Evolutionary conservation across 768 basidiomycete genomes (phyloP), one percentile per base, ranked within the genome.

Genomic region (Fibroporia radiculosa): DNA sequence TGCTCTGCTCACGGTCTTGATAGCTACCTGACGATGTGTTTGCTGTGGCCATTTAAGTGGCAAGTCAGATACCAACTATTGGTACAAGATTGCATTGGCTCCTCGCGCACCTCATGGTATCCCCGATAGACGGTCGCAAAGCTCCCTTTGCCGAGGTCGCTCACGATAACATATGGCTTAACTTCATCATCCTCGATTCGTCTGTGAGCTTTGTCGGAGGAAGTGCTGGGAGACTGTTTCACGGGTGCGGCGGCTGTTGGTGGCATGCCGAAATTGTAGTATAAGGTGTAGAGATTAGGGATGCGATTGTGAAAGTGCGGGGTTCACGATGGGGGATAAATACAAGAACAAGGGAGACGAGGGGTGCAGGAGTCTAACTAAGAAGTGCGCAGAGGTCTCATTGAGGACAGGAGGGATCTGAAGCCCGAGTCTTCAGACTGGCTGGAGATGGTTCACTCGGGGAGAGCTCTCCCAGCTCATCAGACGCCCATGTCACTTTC

Each of bases 101-200:
- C n/a, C 20, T 25, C 66, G n/a, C 83, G 47, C 53, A 89, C 93
- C 66, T 84, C 81, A 62, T 93, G 84, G 67, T 90, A 91, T 40
- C 91, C 93, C 55, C 90, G 89, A 64, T 90, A 93, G 31, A 99
- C 95, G 0, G 86, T 95, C 13, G 95, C 95, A 64, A 98, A 98
- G 62, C 87, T 92, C 14, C 95, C 95, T 62, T 86, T 88, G 27
- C 88, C 88, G 44, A 92, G 80, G 56, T 86, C 78, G 45, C 68
- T 70, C 6, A 78, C 78, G 49, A 91, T 79, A 51, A 91, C 73
- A 56, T 90, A 91, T 22, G 88, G 88, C 53, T 69, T 75, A 35
- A 78, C 70, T 52, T 89, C 84, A 48, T 84, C 79, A 48, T 86
- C 82, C 45, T 85, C 82, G 8, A 47, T 51, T 34, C 59, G 50